Percentiles rank a stretch among this genome's conserved stretches.
These are phyloP conservation scores for Aspergillus brunneoviolaceus DNA, from an alignment of 2,329 filamentous ascomycete genomes.

Conservation along the genomic window DNA sequence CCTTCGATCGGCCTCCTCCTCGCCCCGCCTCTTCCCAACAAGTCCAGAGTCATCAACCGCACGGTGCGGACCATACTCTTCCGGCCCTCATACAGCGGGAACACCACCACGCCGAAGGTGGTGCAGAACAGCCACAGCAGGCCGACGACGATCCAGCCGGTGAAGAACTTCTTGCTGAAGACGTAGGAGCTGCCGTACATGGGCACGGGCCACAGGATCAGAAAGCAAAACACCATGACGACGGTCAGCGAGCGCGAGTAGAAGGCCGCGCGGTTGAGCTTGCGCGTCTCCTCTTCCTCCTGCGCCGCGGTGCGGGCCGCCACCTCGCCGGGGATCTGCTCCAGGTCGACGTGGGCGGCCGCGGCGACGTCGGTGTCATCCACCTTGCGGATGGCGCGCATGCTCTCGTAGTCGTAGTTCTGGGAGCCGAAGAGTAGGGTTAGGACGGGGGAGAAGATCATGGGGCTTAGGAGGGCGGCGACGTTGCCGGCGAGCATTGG, in stretches of 20 bases:
- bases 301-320: conserved; percentile 37
- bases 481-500: conserved; percentile 90
- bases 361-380: conserved; percentile 73
- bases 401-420: conserved; percentile 82
- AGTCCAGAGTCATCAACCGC: conserved; percentile 62
- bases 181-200: conserved; percentile 83
- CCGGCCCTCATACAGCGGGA: conserved; percentile 77
- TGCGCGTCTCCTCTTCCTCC: conserved; percentile 46
- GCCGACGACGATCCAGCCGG: conserved; percentile 73
- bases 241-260: conserved; percentile 60
- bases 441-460: conserved; percentile 73
- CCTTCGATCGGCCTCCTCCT: conserved; percentile 23
- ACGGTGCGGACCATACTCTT: conserved; percentile 63
- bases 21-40: conserved; percentile 49
- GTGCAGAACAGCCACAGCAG: conserved; percentile 80
- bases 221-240: conserved; percentile 65
- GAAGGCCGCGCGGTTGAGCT: conserved; percentile 54
- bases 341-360: conserved; percentile 64
- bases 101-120: conserved; percentile 71
- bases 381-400: conserved; percentile 73
- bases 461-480: conserved; percentile 72
- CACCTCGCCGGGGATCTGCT: conserved; percentile 58
- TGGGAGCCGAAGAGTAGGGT: conserved; percentile 68
- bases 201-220: conserved; percentile 89
- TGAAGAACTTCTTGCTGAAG: conserved; percentile 79